Evolutionary conservation across 208 protist species (phyloP).

Genomic region (Kentomonas sorsogonicus): DNA sequence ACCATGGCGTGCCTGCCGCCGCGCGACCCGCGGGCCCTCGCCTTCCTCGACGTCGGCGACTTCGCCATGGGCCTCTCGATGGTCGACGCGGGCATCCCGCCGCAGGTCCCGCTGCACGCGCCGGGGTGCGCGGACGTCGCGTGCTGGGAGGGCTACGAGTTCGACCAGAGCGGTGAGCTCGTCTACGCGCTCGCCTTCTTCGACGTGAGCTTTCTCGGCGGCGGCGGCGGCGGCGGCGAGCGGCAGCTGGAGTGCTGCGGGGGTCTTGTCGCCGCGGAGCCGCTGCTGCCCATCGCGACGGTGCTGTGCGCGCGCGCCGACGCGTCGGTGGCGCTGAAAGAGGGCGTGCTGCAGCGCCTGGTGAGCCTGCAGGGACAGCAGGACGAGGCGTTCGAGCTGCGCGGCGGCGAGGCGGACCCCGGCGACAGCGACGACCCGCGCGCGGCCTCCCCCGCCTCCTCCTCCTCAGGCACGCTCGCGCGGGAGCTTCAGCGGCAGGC

Average conservation of each 20-base stretch:
- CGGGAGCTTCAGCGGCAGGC: slow-evolving; percentile 29
- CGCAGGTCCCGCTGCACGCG: slow-evolving; percentile 65
- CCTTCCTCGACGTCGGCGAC: slow-evolving; percentile 76
- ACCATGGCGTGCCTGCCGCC: slow-evolving; percentile 71
- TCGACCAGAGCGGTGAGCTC: slow-evolving; percentile 21
- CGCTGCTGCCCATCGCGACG: slow-evolving; percentile 73
- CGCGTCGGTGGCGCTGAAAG: slow-evolving; percentile 43
- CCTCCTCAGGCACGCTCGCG: slow-evolving; percentile 19
- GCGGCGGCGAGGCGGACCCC: too few relatives aligned
- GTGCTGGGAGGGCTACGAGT: slow-evolving; percentile 52
- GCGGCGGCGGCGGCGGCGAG: slow-evolving; percentile 11
- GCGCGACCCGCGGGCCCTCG: slow-evolving; percentile 30
- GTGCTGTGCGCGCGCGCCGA: slow-evolving; percentile 54
- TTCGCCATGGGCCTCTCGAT: slow-evolving; percentile 73
- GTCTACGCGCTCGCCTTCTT: slow-evolving; percentile 78
- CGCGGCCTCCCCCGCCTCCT: slow-evolving; percentile 4
- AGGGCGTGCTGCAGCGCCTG: slow-evolving; percentile 67
- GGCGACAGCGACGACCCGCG: background rate
- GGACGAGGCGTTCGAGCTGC: slow-evolving; percentile 29
- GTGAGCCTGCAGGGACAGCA: slow-evolving; percentile 67
- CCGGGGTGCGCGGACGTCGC: slow-evolving; percentile 20
- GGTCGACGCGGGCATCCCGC: slow-evolving; percentile 77
- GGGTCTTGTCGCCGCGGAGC: slow-evolving; percentile 48
- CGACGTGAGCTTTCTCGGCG: slow-evolving; percentile 27
- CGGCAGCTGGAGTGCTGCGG: slow-evolving; percentile 61